Evolutionary conservation across 1,139 yeast species (phyloP), one percentile per base, ranked within the genome.

Genomic region (Zygosaccharomyces sapae): DNA sequence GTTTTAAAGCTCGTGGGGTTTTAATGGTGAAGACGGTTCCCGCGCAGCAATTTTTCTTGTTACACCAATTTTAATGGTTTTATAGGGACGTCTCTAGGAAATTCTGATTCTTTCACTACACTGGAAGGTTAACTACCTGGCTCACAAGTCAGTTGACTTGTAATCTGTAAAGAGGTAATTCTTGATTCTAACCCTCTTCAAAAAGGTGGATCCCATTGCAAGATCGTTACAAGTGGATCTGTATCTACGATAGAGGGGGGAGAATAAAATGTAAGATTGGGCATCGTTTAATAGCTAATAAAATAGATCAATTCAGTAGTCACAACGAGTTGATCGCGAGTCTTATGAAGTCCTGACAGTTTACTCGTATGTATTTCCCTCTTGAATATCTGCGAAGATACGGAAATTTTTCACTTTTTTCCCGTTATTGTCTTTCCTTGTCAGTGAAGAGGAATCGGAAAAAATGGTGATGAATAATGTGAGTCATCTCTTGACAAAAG

Each of bases 21-120:
- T 63, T 64, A 51, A 57, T 64, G 68, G 68, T 59, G 68, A 64
- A 43, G 50, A 65, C 61, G 67, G 66, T 61, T 55, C 66, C 68
- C 57, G 59, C 66, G 67, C 67, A 63, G 64, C 56, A 52, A 50
- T 53, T 56, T 57, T 47, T 62, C 68, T 64, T 64, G 68, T 64
- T 64, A 64, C 68, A 62, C 61, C 62, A 62, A 55, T 47, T 50
- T 57, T n/a, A n/a, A n/a, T n/a, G n/a, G n/a, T n/a, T 52, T 50
- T 57, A 54, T 31, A 13, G 59, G 67, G 67, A 61, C 67, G 62
- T 64, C 57, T 27, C 35, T 64, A 63, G 58, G 55, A 63, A 59
- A 64, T 63, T 64, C 68, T 64, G 68, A 64, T 64, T 61, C 67
- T 63, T 63, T 58, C 48, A 41, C 27, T 19, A 24, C 33, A 19